Base-by-base conservation (phyloP, 139 green algal genomes). In the Volvox reticuliferus region DNA sequence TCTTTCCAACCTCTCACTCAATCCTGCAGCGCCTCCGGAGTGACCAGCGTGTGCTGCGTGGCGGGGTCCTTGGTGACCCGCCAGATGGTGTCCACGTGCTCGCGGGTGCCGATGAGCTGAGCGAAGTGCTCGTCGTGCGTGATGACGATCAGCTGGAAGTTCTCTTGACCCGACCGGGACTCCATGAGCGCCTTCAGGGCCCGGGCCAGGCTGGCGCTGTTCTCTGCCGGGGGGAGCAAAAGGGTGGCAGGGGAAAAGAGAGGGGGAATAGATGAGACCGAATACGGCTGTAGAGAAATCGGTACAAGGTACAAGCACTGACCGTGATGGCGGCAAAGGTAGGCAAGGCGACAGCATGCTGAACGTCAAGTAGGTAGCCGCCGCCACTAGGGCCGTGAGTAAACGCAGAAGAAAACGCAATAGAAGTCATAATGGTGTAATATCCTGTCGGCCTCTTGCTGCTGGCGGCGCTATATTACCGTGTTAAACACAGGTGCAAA, bases 101-200 rank as follows among this genome's bases (percentile, higher is more conserved):
- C 89, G 16, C 89, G 89, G 16, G 94, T 97, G 86, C 96, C 97
- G 20, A 98, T 96, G 36, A 95, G 92, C 12, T 93, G 91, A 0
- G 94, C 97, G 92, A 99, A 99, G 33, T 93, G 76, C 92, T 99
- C 98, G 89, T 99, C 98, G 91, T 99, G 98, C 0, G 98, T 99
- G 95, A 99, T 99, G 62, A 99, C 97, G 28, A 99, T 96, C 32
- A 99, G 96, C 95, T 99, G 98, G 94, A 99, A 99, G 93, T 99
- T 99, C 77, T 98, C 96, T 93, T 99, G 97, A 16, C 94, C 96
- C 16, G 87, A 30, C 13, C 98, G 92, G 5, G 95, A 88, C 28
- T 97, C 87, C 95, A 99, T 99, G 80, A 98, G 92, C 17, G 91
- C 79, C n/a, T 94, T 93, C 78, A 99, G 94, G 37, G 97, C 96